Conservation (phyloP, 805 yeast genomes). For the Ogataea angusta region DNA sequence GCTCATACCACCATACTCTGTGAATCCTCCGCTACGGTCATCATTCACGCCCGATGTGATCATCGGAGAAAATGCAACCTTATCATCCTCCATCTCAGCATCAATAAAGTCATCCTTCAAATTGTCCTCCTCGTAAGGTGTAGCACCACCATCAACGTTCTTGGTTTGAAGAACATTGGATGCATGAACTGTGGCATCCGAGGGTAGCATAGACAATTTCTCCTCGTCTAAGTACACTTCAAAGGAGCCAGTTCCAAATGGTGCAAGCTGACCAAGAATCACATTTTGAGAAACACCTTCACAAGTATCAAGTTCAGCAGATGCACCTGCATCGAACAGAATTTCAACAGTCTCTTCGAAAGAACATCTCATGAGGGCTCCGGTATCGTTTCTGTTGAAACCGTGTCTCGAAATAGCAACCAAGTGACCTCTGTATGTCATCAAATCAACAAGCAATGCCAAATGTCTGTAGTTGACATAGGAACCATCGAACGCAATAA, state of each 20-base stretch:
- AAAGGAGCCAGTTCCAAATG: constrained; percentile 97
- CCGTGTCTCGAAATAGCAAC: constrained; percentile 99
- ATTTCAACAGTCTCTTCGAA: constrained; percentile 99
- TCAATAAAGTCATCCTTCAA: constrained; percentile 58
- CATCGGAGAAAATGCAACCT: constrained; percentile 89
- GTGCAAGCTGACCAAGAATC: constrained; percentile 97
- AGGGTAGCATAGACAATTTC: constrained; percentile 64
- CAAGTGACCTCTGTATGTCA: constrained; percentile 97
- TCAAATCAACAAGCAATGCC: constrained; percentile 95
- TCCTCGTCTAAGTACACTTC: constrained; percentile 93
- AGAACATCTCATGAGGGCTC: constrained; percentile 98
- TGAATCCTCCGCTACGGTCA: constrained; percentile 76
- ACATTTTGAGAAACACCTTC: constrained; percentile 98
- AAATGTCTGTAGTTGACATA: constrained; percentile 97
- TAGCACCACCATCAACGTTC: constrained; percentile 75
- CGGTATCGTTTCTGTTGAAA: constrained; percentile 97
- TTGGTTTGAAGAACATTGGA: constrained; percentile 39
- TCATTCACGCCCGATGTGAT: constrained; percentile 80
- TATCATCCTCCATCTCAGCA: constrained; percentile 44
- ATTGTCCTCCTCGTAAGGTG: constrained; percentile 79
- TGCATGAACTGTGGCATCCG: constrained; percentile 39
- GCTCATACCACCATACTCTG: constrained; percentile 74
- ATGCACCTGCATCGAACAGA: constrained; percentile 94
- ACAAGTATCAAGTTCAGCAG: constrained; percentile 97
- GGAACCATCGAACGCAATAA: constrained; percentile 99